phyloP scores from a whole-genome alignment of 495 filamentous ascomycete genomes.

The Aspergillus incahuasiensis region DNA sequence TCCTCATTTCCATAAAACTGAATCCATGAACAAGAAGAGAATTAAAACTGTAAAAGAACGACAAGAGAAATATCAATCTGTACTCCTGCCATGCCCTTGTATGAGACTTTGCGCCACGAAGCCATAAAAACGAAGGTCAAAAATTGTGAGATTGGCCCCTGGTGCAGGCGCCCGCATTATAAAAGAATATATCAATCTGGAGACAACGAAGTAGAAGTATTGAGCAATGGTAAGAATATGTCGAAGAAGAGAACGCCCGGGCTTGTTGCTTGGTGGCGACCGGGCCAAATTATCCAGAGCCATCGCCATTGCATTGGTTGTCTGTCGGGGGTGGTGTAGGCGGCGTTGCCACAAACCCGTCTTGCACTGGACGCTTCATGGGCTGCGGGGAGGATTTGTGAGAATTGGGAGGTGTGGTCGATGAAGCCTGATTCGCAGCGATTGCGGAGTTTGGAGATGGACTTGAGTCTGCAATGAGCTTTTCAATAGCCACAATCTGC shows the following conservation, averaged over 20 bases:
- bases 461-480: constrained; percentile 48
- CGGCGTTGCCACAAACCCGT: constrained; percentile 33
- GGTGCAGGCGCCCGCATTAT: constrained; percentile 46
- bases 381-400: constrained; percentile 46
- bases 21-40: constrained; percentile 23
- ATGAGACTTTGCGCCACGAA: constrained; percentile 33
- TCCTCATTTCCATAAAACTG: constrained; percentile 23
- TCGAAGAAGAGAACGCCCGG: constrained; percentile 28
- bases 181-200: constrained; percentile 23
- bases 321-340: constrained; percentile 45
- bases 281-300: constrained; percentile 29
- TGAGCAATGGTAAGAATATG: constrained; percentile 31
- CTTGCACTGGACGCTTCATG: constrained; percentile 30
- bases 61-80: constrained; percentile 21
- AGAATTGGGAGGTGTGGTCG: constrained; percentile 41
- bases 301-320: constrained; percentile 30
- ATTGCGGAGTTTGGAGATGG: constrained; percentile 20
- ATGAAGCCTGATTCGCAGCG: constrained; percentile 25
- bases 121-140: constrained; percentile 29
- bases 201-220: constrained; percentile 22
- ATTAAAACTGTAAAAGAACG: constrained; percentile 18
- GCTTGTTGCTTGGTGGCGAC: constrained; percentile 25
- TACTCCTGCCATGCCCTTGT: constrained; percentile 24
- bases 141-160: constrained; percentile 27
- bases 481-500: constrained; percentile 70